Evolutionary conservation across 2,329 filamentous ascomycete species (phyloP).

Genomic region (Ophiostoma himal-ulmi): DNA sequence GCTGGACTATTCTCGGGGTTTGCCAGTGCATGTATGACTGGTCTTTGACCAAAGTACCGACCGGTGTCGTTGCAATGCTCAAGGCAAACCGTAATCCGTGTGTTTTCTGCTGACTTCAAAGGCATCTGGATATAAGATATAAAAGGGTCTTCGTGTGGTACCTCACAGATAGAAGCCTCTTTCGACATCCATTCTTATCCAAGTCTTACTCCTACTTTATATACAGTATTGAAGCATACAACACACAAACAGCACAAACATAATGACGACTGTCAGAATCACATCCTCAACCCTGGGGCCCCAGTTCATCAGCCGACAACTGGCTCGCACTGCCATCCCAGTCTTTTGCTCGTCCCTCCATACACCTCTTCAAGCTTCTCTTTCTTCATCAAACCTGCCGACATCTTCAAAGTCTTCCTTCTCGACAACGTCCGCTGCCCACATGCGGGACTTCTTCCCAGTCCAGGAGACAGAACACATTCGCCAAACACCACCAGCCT

Average conservation of each 20-base stretch:
- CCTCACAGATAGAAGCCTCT: background rate
- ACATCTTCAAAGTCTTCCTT: conserved; percentile 35
- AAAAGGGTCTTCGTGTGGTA: background rate
- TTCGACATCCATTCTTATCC: background rate
- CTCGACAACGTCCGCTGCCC: conserved; percentile 44
- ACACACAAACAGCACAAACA: conserved; percentile 3
- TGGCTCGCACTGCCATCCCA: conserved; percentile 17
- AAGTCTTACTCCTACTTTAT: background rate
- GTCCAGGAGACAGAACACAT: conserved; percentile 56
- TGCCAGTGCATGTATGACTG: background rate
- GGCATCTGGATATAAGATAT: background rate
- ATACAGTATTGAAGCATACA: background rate
- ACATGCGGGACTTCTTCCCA: conserved; percentile 58
- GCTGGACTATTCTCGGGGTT: background rate
- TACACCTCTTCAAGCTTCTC: conserved; percentile 4
- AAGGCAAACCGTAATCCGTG: background rate
- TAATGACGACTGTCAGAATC: conserved; percentile 21
- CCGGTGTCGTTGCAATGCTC: background rate
- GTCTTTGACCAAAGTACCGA: background rate
- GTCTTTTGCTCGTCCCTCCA: conserved; percentile 18
- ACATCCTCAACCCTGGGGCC: conserved; percentile 15
- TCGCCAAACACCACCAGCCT: conserved; percentile 57
- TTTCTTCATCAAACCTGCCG: conserved; percentile 13
- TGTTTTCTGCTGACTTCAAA: background rate
- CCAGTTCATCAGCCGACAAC: conserved; percentile 17